These are phyloP conservation scores for Calonectria naviculata DNA, from an alignment of 2,329 filamentous ascomycete species.

Conservation along the genomic window DNA sequence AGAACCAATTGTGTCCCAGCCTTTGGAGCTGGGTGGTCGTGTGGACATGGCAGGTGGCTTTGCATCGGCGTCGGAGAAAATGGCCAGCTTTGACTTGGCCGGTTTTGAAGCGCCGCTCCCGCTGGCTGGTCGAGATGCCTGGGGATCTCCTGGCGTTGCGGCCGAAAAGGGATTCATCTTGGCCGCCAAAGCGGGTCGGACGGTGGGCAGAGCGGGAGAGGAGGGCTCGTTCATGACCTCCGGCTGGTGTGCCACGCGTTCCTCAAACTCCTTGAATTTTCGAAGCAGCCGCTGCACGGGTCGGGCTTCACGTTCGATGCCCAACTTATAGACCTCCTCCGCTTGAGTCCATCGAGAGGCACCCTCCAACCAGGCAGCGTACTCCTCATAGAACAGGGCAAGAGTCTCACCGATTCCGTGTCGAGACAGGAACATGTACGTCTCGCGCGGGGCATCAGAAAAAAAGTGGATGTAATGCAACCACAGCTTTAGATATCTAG, in stretches of 20 bases:
- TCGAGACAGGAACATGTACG: conserved; percentile 89
- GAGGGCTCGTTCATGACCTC: conserved; percentile 74
- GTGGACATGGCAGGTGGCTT: conserved; percentile 67
- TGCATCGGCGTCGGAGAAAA: conserved; percentile 85
- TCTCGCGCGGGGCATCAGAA: conserved; percentile 91
- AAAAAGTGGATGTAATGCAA: conserved; percentile 94
- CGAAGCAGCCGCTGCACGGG: conserved; percentile 84
- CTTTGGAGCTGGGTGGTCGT: conserved; percentile 68
- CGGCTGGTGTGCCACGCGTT: conserved; percentile 75
- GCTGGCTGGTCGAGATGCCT: conserved; percentile 66
- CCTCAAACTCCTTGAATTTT: conserved; percentile 93
- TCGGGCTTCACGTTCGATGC: conserved; percentile 88
- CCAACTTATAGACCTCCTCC: conserved; percentile 91
- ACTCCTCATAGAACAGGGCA: conserved; percentile 97
- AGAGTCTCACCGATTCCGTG: conserved; percentile 88
- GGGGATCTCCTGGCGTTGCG: conserved; percentile 69
- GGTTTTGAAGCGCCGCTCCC: conserved; percentile 69
- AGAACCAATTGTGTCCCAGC: conserved; percentile 93
- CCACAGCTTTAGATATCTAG: conserved; percentile 93
- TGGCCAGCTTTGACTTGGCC: conserved; percentile 83
- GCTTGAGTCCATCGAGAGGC: conserved; percentile 89
- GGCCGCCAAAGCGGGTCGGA: conserved; percentile 84
- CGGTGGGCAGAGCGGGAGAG: conserved; percentile 86
- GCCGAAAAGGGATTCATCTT: conserved; percentile 86
- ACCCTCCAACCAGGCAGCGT: conserved; percentile 90